These are phyloP conservation scores for Camellia granthamiana DNA, from an alignment of 148 eudicot genomes.

Conservation along the genomic window DNA sequence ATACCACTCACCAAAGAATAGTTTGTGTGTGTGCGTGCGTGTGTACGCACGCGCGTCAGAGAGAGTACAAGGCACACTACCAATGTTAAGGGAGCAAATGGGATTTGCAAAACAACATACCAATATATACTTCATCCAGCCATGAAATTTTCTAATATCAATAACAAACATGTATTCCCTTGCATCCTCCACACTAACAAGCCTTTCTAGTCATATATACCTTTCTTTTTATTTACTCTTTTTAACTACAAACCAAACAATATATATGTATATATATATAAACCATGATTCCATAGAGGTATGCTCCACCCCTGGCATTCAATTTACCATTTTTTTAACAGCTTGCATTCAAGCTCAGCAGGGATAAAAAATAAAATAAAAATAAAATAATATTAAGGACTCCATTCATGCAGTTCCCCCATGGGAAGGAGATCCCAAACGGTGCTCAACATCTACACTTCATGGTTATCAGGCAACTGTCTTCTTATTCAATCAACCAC, in stretches of 20 bases:
- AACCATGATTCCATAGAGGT: not conserved
- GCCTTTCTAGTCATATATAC: not conserved
- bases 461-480: not conserved
- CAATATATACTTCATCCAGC: not conserved
- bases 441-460: not conserved
- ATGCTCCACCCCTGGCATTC: conserved; percentile 1
- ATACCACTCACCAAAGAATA: too few relatives aligned
- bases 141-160: not conserved
- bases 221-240: not conserved
- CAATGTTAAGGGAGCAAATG: not conserved
- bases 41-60: too few relatives aligned
- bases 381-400: not conserved
- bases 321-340: not conserved
- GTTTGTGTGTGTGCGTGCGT: too few relatives aligned
- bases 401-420: conserved; percentile 1
- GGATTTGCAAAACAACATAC: not conserved
- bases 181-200: not conserved
- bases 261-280: too few relatives aligned
- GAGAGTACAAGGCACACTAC: not conserved
- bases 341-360: not conserved
- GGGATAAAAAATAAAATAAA: not conserved
- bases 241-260: not conserved
- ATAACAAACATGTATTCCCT: not conserved
- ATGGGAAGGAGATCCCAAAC: conserved; percentile 7
- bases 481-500: not conserved